Conservation (phyloP, 257 asterid genomes). For the Pogostemon cablin region DNA sequence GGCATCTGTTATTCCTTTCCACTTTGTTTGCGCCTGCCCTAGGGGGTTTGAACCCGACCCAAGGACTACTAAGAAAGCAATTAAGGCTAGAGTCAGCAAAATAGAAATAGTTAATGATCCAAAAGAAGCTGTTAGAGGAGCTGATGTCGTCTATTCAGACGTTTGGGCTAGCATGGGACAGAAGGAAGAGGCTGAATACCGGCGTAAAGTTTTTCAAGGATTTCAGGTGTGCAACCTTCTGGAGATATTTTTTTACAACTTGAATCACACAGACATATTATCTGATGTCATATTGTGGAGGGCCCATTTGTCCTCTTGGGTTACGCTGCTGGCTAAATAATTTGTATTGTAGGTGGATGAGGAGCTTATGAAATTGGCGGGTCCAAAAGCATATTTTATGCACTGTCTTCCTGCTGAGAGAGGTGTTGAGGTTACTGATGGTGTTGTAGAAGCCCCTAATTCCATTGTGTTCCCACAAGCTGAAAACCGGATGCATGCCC, state of each 20-base stretch:
- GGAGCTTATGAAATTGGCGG: constrained; percentile 85
- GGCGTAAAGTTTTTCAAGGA: constrained; percentile 79
- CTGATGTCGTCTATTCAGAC: constrained; percentile 94
- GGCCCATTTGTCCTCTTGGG: background rate
- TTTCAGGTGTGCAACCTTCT: constrained; percentile 68
- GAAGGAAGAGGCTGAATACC: constrained; percentile 96
- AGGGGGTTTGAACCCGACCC: constrained; percentile 85
- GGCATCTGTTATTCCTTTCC: constrained; percentile 87
- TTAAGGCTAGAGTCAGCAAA: constrained; percentile 76
- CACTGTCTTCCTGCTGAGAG: constrained; percentile 95
- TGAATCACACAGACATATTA: background rate
- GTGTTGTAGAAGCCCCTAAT: constrained; percentile 78
- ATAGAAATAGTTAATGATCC: constrained; percentile 81
- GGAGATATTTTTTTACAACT: background rate
- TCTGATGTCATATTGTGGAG: background rate
- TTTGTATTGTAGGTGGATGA: constrained; percentile 76
- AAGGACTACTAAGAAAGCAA: constrained; percentile 65
- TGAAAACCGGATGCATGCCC: constrained; percentile 95
- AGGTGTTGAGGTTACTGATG: constrained; percentile 78
- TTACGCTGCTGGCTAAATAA: background rate
- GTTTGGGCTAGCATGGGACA: constrained; percentile 99
- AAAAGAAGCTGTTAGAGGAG: constrained; percentile 90
- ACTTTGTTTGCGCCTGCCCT: constrained; percentile 93
- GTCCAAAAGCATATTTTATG: constrained; percentile 81
- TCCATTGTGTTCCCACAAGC: constrained; percentile 92